Percentiles rank a stretch among this genome's conserved stretches.
Conservation (phyloP, 306 rosid species). For the Prunus armeniaca region DNA sequence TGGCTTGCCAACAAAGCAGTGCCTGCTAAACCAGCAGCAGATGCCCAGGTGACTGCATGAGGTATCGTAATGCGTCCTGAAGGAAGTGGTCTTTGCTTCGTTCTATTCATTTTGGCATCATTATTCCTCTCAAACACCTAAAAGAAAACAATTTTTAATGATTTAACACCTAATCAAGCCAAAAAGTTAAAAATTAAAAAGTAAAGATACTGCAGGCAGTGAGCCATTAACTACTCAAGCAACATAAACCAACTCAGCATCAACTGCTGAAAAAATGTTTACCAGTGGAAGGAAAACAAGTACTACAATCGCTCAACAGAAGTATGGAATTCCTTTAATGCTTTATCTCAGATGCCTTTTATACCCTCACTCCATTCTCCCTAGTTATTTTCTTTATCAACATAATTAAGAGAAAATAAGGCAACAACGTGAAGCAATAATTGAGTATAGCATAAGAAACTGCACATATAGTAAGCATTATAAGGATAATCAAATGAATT, state of each 20-base stretch:
- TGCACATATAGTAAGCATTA: too few species aligned
- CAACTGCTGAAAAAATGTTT: background rate
- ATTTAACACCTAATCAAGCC: background rate
- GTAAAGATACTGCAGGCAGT: background rate
- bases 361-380: background rate
- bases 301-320: background rate
- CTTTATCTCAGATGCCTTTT: background rate
- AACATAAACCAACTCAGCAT: background rate
- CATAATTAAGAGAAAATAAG: background rate
- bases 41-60: constrained; percentile 82
- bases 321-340: background rate
- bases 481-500: background rate
- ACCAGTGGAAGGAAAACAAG: background rate
- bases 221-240: background rate
- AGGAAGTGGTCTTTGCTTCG: constrained; percentile 75
- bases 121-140: constrained; percentile 76
- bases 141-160: background rate
- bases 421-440: too few species aligned
- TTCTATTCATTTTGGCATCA: constrained; percentile 95
- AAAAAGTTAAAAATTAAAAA: background rate
- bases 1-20: constrained; percentile 70
- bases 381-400: background rate
- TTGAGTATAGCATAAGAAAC: too few species aligned
- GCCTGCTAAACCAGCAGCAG: constrained; percentile 71
- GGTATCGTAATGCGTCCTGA: constrained; percentile 77